Conservation (phyloP, 2,329 filamentous ascomycete genomes). For the Xylaria multiplex region DNA sequence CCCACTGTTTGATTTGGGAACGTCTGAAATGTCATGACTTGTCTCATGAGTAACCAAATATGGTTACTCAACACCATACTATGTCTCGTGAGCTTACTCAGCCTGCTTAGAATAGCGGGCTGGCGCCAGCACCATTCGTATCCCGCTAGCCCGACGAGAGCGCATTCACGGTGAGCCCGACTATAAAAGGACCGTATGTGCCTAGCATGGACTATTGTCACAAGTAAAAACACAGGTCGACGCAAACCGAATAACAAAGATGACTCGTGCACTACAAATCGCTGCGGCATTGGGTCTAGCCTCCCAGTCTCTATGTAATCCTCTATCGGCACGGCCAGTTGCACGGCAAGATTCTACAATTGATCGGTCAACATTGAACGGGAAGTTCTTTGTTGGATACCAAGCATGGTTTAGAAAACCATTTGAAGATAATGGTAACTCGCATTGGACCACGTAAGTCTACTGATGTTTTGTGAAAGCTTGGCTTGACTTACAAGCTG, state of each 20-base stretch:
- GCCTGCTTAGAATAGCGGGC: conserved; percentile 22
- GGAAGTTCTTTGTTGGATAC: conserved; percentile 44
- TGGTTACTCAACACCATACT: conserved; percentile 1
- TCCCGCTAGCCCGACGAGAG: conserved; percentile 9
- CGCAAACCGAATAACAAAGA: conserved; percentile 3
- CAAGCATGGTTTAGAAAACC: conserved; percentile 46
- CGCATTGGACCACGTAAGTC: conserved; percentile 45
- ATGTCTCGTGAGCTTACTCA: conserved; percentile 17
- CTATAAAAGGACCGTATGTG: conserved; percentile 15
- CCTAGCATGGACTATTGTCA: neutral
- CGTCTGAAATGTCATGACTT: neutral
- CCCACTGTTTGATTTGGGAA: neutral
- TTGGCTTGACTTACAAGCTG: conserved; percentile 8
- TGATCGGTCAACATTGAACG: conserved; percentile 43
- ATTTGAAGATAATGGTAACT: conserved; percentile 41
- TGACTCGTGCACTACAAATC: conserved; percentile 27
- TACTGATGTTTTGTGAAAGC: neutral
- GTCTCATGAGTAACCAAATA: neutral
- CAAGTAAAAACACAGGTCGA: neutral
- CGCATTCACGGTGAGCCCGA: neutral
- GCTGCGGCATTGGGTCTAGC: conserved; percentile 24
- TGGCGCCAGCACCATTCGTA: conserved; percentile 26
- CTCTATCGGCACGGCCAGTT: conserved; percentile 1
- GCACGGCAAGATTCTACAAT: conserved; percentile 36
- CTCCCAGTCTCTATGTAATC: conserved; percentile 21